Evolutionary conservation across 1,139 yeast genomes (phyloP), one percentile per base, ranked within the genome.

Genomic region (Geotrichum candidum): DNA sequence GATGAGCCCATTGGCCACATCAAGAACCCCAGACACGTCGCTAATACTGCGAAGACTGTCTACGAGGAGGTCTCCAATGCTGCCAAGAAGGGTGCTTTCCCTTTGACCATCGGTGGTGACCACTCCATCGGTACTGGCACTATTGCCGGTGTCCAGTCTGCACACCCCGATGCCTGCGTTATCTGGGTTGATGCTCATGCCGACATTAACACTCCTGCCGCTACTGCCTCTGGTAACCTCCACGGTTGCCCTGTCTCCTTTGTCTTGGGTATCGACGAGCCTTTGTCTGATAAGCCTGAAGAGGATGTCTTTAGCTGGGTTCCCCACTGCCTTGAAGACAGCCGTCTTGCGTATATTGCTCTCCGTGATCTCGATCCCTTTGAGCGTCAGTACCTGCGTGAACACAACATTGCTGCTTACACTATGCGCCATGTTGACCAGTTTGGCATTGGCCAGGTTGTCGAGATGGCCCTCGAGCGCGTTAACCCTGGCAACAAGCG

Each of bases 181-280:
- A 74, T 94, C 66, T 94, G 99, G 99, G 88, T 94, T 68, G 99
- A 94, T 76, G 99, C 99, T 0, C 99, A 94, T 73, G 97, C 98
- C 45, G 99, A 94, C 74, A 86, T 94, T 72, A 94, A 94, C 78
- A 88, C 97, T 1, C 91, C 97, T n/a, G 80, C 80, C 56, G 85
- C 92, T 15, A 86, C 98, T 5, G 88, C 83, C 53, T 85, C 94
- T 11, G 99, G 99, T 55, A 94, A 94, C 75, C 80, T 94, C 68
- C 99, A 94, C 74, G 99, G 99, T 2, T 92, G 98, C 74, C 99
- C 99, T 7, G 90, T 94, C 52, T 85, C 97, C 3, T 94, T 94
- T 73, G 79, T 92, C 62, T 80, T 91, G 84, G 97, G 97, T 1
- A 68, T 72, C 35, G 74, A 69, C 59, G 76, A 69, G 45, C 68